Evolutionary conservation across 2,329 filamentous ascomycete genomes (phyloP), one percentile per base, ranked within the genome.

Genomic region (Dothistroma pini): DNA sequence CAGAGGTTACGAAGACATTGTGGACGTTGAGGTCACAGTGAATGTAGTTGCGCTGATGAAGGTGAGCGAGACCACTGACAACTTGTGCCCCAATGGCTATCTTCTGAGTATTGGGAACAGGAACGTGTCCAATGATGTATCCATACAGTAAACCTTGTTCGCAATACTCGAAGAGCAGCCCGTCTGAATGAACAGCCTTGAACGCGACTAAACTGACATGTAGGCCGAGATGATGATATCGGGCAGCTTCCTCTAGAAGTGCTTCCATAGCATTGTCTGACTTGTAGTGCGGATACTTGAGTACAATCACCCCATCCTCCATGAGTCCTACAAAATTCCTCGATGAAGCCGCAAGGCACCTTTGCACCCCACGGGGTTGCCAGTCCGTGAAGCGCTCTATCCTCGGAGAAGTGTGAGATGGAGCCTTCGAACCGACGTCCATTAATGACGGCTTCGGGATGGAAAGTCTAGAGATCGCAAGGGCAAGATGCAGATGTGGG

Each of bases 151-250:
- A 21, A 16, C 59, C 59, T 29, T 25, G 54, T 41, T 61, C 54
- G 38, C 59, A 61, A 29, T 57, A 57, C 22, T 61, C 59, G n/a
- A 61, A 41, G 21, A 61, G 59, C 12, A 61, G 19, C 16, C 59
- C 59, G 48, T 61, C 49, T 32, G 32, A 2, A 32, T 57, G 25
- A 14, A 57, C 22, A 4, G 35, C 59, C 21, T 48, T 54, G 35
- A 44, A 61, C 7, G 55, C 22, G 1, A 61, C 54, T 31, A 61
- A 14, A 19, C 57, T 61, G 21, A 35, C 34, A 10, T 61, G 59
- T 11, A 19, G 14, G 21, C 54, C 59, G 34, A 61, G 14, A 31
- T 54, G 54, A 49, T 8, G 12, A 29, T 61, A 57, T 2, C 59
- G 54, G 31, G 57, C 59, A 12, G 59, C 59, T 48, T 61, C 59